These are phyloP conservation scores for Flaveria linearis DNA, from an alignment of 129 eudicot genomes.

Conservation along the genomic window DNA sequence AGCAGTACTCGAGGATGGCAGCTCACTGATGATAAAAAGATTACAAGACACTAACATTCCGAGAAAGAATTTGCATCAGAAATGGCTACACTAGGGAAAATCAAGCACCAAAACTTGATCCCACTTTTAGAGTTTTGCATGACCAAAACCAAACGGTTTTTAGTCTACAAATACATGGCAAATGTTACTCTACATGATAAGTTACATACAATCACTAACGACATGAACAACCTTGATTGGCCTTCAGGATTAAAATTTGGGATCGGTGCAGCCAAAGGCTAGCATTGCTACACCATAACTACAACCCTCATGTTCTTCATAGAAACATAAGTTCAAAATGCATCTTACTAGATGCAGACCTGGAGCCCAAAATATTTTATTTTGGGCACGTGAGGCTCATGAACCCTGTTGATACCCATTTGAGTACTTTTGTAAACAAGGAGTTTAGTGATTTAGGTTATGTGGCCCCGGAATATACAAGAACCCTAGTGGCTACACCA, in stretches of 20 bases:
- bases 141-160: constrained; percentile 63
- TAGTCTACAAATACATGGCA: constrained; percentile 72
- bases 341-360: no score
- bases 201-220: constrained; percentile 45
- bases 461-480: constrained; percentile 82
- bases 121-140: constrained; percentile 83
- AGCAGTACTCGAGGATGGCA: constrained; percentile 79
- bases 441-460: constrained; percentile 94
- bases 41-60: constrained; percentile 75
- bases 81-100: constrained; percentile 73
- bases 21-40: constrained; percentile 69
- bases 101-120: constrained; percentile 73
- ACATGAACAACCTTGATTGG: constrained; percentile 57
- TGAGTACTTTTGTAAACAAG: constrained; percentile 88
- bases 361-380: no score
- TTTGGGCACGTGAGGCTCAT: no score
- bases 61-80: constrained; percentile 78
- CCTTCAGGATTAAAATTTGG: constrained; percentile 76
- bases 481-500: constrained; percentile 82
- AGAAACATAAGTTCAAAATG: no score
- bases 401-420: constrained; percentile 85
- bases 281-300: constrained; percentile 89
- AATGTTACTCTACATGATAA: constrained; percentile 70
- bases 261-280: constrained; percentile 86
- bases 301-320: no score